Base-by-base conservation (phyloP, 2,329 filamentous ascomycete species). In the Thielaviopsis populi region DNA sequence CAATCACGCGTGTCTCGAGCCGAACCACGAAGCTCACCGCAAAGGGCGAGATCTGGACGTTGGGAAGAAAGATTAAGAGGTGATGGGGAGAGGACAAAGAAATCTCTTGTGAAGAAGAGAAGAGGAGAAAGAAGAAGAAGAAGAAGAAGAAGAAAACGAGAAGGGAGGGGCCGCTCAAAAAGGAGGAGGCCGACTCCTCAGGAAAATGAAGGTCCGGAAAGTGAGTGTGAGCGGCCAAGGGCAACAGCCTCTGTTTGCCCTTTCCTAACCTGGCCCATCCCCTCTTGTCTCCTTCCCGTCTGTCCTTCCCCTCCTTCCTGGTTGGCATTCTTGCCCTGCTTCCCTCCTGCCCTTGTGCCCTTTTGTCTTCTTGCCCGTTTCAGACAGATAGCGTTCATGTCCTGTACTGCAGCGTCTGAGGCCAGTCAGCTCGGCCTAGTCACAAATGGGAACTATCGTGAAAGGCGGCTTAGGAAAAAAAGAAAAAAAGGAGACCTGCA, bases 1-100 rank as follows among this genome's bases (percentile, higher is more conserved):
- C 46, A 42, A 30, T 27, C 17, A 63, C 33, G 13, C 40, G 8
- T n/a, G 33, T 54, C 50, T 62, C 43, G 40, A 54, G 41, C 50
- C 50, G 48, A 63, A 46, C 61, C 61, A 56, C 61, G 40, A 63
- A 63, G 41, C 53, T 37, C 61, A 63, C 61, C 61, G 27, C 61
- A 63, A 63, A 54, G 61, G 48, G 61, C 37, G 50, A 63, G 53
- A 58, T 19, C 19, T 48, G 22, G 27, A 50, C 41, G 61, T 58
- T 42, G 61, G 48, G 40, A 56, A 56, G 30, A 30, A n/a, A 24
- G 48, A 42, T 62, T 24, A 5, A 54, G 48, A 41, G 27, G 15
- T 15, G 43, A 24, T 41, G 13, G 50, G 13, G 8, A 3, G 11
- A 33, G n/a, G 42, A 48, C 50, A 6, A 22, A 22, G 61, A 63